These are phyloP conservation scores for Suillus subalutaceus DNA, from an alignment of 768 basidiomycete genomes.

Conservation along the genomic window DNA sequence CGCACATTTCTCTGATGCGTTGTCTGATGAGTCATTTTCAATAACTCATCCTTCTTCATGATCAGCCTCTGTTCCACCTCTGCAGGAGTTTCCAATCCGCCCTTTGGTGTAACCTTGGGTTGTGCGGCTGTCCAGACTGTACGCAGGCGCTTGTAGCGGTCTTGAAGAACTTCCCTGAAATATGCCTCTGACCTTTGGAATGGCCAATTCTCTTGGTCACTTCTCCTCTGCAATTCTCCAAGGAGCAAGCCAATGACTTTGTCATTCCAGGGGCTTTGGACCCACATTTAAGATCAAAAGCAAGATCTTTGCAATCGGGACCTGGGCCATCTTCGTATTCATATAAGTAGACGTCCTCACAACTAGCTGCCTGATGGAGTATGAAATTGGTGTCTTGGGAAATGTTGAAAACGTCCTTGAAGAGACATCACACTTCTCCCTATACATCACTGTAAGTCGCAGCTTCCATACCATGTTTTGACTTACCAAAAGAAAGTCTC, in stretches of 20 bases:
- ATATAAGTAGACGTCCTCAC: conserved; percentile 11
- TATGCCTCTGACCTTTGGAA: background rate
- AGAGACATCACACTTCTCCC: background rate
- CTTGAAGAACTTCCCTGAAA: background rate
- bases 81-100: conserved; percentile 1
- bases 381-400: conserved; percentile 15
- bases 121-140: conserved; percentile 8
- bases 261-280: background rate
- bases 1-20: background rate
- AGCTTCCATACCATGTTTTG: background rate
- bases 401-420: conserved; percentile 16
- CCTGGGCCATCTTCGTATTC: conserved; percentile 13
- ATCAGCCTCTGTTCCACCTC: conserved; percentile 10
- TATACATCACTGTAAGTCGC: background rate
- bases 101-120: conserved; percentile 5
- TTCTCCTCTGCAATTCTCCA: conserved; percentile 3
- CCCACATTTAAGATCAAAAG: conserved; percentile 5
- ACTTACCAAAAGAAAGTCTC: conserved; percentile 14
- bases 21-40: background rate
- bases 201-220: conserved; percentile 4
- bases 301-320: conserved; percentile 1
- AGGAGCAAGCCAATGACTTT: background rate
- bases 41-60: background rate
- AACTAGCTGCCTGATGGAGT: background rate
- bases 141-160: conserved; percentile 9